These are phyloP conservation scores for Lactuca sativa DNA, from an alignment of 129 eudicot species.

Conservation along the genomic window DNA sequence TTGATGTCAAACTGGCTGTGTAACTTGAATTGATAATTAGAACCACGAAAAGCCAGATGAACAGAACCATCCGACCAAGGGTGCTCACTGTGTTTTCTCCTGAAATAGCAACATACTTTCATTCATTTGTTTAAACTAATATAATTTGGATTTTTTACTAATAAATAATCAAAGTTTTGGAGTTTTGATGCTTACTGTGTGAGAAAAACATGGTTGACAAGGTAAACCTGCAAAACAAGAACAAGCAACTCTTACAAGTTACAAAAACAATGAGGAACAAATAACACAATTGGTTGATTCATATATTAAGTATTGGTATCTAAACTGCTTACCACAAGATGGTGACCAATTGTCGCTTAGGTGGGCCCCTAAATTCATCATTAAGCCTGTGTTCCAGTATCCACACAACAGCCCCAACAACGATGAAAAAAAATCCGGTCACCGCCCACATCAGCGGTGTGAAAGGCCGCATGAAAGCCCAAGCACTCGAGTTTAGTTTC, in stretches of 20 bases:
- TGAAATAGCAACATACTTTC: conserved; percentile 31
- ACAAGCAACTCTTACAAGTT: conserved; percentile 14
- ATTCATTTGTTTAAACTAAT: too few species aligned
- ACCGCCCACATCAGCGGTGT: conserved; percentile 78
- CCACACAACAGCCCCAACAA: conserved; percentile 83
- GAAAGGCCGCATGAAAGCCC: conserved; percentile 89
- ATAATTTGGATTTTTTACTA: too few species aligned
- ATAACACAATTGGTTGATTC: conserved; percentile 3
- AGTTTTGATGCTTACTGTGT: conserved; percentile 65
- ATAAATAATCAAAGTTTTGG: neutral
- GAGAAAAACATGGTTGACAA: conserved; percentile 87
- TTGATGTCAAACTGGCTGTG: conserved; percentile 95
- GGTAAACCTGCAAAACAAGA: conserved; percentile 71
- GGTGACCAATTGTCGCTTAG: conserved; percentile 70
- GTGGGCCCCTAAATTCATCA: conserved; percentile 90
- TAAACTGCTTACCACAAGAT: conserved; percentile 59
- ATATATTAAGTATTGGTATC: too few species aligned
- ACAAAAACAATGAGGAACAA: neutral
- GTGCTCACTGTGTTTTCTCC: conserved; percentile 96
- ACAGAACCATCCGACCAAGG: conserved; percentile 80
- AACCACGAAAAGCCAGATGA: conserved; percentile 89
- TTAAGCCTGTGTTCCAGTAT: conserved; percentile 75
- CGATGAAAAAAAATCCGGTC: conserved; percentile 55
- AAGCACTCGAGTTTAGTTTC: conserved; percentile 63
- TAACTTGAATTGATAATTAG: conserved; percentile 86